Percentiles rank a stretch among this genome's conserved stretches.
These are phyloP conservation scores for Incumbomyces lentus DNA, from an alignment of 2,329 filamentous ascomycete species.

Conservation along the genomic window DNA sequence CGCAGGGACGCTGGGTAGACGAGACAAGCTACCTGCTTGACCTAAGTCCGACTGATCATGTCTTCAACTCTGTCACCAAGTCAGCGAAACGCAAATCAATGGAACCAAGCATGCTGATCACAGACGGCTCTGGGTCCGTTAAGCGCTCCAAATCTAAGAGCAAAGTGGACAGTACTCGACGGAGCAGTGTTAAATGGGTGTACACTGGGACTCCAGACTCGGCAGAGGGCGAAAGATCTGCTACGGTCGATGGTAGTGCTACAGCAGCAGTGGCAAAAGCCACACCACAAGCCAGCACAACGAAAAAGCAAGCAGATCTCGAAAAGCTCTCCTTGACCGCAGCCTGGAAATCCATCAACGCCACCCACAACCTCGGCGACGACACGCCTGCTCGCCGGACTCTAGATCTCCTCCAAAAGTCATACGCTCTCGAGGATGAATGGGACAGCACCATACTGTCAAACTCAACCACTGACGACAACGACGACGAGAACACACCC, in stretches of 20 bases:
- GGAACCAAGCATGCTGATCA: conserved; percentile 59
- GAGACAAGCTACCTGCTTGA: conserved; percentile 57
- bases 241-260: conserved; percentile 3
- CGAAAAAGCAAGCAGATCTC: neutral
- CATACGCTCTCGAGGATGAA: neutral
- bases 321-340: conserved; percentile 3
- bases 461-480: neutral
- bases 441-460: neutral
- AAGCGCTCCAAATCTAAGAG: conserved; percentile 9
- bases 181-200: conserved; percentile 9
- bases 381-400: conserved; percentile 4
- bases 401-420: conserved; percentile 5
- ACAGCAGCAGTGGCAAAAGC: neutral
- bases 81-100: conserved; percentile 68
- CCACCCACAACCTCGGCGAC: conserved; percentile 4
- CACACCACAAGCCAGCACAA: conserved; percentile 1
- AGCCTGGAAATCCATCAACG: conserved; percentile 8
- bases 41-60: conserved; percentile 22
- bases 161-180: conserved; percentile 4
- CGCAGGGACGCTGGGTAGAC: conserved; percentile 65
- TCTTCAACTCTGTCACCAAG: conserved; percentile 56
- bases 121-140: conserved; percentile 53
- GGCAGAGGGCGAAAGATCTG: conserved; percentile 1
- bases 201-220: conserved; percentile 4
- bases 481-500: conserved; percentile 7